Evolutionary conservation across 768 basidiomycete species (phyloP), one percentile per base, ranked within the genome.

Genomic region (Sistotremastrum niveocremeum): DNA sequence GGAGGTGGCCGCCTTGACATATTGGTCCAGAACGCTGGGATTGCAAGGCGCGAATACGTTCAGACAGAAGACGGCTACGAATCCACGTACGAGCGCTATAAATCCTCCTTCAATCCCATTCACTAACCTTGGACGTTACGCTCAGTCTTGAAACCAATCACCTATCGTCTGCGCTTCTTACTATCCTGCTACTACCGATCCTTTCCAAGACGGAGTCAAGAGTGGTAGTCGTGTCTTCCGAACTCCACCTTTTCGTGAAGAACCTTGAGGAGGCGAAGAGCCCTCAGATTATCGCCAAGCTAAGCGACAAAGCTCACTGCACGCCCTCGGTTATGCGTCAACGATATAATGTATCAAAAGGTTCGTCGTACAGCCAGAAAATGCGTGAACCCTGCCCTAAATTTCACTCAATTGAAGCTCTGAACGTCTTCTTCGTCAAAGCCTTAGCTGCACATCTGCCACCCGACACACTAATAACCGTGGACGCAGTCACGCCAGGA

Each of bases 61-160:
- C 39, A 51, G 6, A 69, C 67, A 0, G 34, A 44, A 0, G 67
- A 75, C 53, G 73, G 69, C 6, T 76, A 69, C 70, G 74, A 76
- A 48, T 42, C 56, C 7, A 56, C 50, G 74, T 73, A 42, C 20
- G 20, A 20, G 20, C 20, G 2, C 31, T 2, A 20, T 2, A 20
- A 4, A n/a, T 1, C 30, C 38, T 4, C 11, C 9, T 28, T 4
- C 11, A 4, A 0, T 28, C 11, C 9, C 38, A 34, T 34, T 11
- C 34, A 7, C 20, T 36, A 32, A 39, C n/a, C 31, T 4, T 29
- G 29, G 9, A 3, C 11, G 11, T 11, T 42, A 36, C 38, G 0
- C 2, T 4, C 48, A 65, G 64, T 1, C 46, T 70, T 7, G 65
- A 68, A 45, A 57, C 64, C 20, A 68, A 69, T 44, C 48, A 61